These are phyloP conservation scores for Monilinia fructicola DNA, from an alignment of 2,329 filamentous ascomycete genomes.

Conservation along the genomic window DNA sequence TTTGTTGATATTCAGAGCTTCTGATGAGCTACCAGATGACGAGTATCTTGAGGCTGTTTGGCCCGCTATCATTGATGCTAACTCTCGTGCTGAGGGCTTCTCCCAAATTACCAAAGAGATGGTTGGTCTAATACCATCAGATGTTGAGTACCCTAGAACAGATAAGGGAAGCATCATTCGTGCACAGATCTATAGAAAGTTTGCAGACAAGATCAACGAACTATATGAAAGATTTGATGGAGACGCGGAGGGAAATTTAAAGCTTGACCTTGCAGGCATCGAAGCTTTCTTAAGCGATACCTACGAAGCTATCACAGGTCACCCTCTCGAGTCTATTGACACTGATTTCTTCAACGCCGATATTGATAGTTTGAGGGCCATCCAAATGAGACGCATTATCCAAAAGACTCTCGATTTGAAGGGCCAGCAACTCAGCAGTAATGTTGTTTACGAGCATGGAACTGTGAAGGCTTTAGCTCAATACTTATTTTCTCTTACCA, in stretches of 20 bases:
- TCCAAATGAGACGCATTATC: conserved; percentile 54
- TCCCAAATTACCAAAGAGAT: conserved; percentile 54
- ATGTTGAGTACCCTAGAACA: conserved; percentile 47
- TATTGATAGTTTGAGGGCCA: conserved; percentile 59
- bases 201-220: conserved; percentile 47
- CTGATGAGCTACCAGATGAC: conserved; percentile 43
- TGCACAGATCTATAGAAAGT: conserved; percentile 49
- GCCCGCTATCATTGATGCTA: conserved; percentile 53
- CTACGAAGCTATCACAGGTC: conserved; percentile 27
- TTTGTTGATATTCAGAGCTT: conserved; percentile 52
- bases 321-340: conserved; percentile 38
- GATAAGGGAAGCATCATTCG: conserved; percentile 57
- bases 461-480: conserved; percentile 49
- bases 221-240: conserved; percentile 41
- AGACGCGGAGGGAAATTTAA: conserved; percentile 28
- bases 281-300: conserved; percentile 36
- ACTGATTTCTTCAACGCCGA: conserved; percentile 60
- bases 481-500: conserved; percentile 45
- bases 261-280: conserved; percentile 38
- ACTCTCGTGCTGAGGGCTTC: conserved; percentile 52
- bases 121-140: conserved; percentile 49
- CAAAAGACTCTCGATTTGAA: conserved; percentile 51
- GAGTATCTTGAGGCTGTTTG: conserved; percentile 51
- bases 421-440: conserved; percentile 50
- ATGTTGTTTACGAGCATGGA: conserved; percentile 59